Base-by-base conservation (phyloP, 129 eudicot species). In the Flaveria ramosissima region DNA sequence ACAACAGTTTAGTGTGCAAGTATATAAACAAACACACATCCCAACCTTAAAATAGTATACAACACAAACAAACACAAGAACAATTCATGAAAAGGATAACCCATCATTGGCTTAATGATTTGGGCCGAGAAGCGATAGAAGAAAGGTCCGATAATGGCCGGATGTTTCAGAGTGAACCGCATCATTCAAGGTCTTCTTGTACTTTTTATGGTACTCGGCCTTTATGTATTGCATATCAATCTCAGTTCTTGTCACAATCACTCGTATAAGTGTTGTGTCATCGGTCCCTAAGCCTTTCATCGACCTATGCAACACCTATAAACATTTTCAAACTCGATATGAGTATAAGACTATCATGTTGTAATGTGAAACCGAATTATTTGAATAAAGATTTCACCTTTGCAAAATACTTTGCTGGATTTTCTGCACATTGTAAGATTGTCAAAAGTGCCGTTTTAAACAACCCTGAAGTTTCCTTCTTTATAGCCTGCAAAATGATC, bases 171-270 rank as follows among this genome's bases (percentile, higher is more conserved):
- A 85, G 46, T 85, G 80, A 78, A 88, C 92, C 0, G 80, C 88
- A 72, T 88, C 81, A 11, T 75, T 81, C 84, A 88, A 78, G 27
- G 61, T 80, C 84, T 85, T 88, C 59, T 81, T 81, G 77, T 88
- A 88, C 82, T 88, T 83, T 75, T 81, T 85, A 23, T 71, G 55
- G 80, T 88, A 88, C 82, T 85, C 92, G 2, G 86, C 83, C 76
- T 85, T 88, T 52, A 88, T 88, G 43, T 88, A 83, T 55, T 88
- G 89, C 89, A 88, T 88, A 79, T 88, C 92, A 46, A 88, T 81
- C 84, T 88, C 92, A 2, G 89, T 75, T 73, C 92, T 85, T 36
- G 89, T 83, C 68, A 85, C 88, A 19, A 88, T 85, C 17, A 88
- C 88, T 80, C 92, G 83, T 67, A 85, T 88, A 41, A 88, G 92